phyloP scores from a whole-genome alignment of 164 flowering plant species.

The Akebia trifoliata region DNA sequence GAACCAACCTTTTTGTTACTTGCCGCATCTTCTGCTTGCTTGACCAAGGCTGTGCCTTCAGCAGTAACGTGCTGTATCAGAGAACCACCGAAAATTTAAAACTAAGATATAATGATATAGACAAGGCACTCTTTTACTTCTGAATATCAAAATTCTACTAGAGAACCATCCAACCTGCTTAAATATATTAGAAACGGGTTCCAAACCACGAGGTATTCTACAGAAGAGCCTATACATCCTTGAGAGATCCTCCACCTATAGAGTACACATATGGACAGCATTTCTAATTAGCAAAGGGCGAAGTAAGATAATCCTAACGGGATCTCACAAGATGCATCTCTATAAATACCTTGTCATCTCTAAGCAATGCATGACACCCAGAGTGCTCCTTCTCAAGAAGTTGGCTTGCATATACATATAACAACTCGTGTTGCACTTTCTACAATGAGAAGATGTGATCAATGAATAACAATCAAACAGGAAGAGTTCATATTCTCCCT shows the following conservation, averaged over 20 bases:
- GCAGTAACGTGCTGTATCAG: constrained; percentile 81
- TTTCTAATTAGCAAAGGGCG: neutral
- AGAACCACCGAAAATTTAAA: constrained; percentile 1
- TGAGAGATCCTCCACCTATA: constrained; percentile 69
- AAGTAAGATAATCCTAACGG: neutral
- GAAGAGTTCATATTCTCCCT: neutral
- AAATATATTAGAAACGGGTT: constrained; percentile 74
- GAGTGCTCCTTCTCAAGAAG: constrained; percentile 92
- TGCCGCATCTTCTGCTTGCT: constrained; percentile 98
- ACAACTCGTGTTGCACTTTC: constrained; percentile 35
- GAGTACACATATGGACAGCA: neutral
- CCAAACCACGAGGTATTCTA: constrained; percentile 68
- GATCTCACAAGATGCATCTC: neutral
- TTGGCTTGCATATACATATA: constrained; percentile 49
- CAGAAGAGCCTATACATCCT: constrained; percentile 87
- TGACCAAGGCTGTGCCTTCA: constrained; percentile 88
- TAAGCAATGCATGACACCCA: constrained; percentile 85
- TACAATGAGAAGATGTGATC: neutral
- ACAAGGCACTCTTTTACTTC: neutral
- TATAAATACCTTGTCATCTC: constrained; percentile 77
- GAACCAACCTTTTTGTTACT: constrained; percentile 68
- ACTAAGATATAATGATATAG: neutral
- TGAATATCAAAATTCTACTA: no score
- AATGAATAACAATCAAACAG: neutral
- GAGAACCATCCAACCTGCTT: constrained; percentile 69